Evolutionary conservation across 2,329 filamentous ascomycete species (phyloP).

Genomic region (Colletotrichum sublineola): DNA sequence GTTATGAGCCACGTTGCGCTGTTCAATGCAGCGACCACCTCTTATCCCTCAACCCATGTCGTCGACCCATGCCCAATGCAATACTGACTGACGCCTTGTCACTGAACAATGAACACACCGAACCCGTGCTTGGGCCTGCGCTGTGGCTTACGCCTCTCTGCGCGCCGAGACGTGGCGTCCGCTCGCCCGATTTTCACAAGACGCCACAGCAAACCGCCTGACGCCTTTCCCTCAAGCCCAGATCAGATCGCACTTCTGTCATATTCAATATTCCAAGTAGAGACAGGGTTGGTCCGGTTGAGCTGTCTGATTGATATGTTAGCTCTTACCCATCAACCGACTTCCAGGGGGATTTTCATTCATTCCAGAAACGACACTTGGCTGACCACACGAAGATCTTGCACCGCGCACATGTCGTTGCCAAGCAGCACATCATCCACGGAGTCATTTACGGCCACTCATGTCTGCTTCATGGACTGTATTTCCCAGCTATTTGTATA

Average conservation of each 20-base stretch:
- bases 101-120: background rate
- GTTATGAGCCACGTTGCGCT: slow-evolving; percentile 31
- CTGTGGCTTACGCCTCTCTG: slow-evolving; percentile 22
- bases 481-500: background rate
- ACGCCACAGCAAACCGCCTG: background rate
- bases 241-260: background rate
- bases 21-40: slow-evolving; percentile 17
- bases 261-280: background rate
- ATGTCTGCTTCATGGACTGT: background rate
- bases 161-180: slow-evolving; percentile 19
- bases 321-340: background rate
- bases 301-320: no score
- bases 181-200: slow-evolving; percentile 1
- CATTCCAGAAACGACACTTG: background rate
- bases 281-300: background rate
- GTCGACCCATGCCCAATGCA: slow-evolving; percentile 21
- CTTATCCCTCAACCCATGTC: slow-evolving; percentile 25
- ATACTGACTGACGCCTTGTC: slow-evolving; percentile 14
- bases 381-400: background rate
- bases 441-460: background rate
- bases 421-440: background rate
- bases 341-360: background rate
- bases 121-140: background rate
- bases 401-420: background rate
- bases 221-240: background rate